These are phyloP conservation scores for Capillidium heterosporum DNA, from an alignment of 371 early-diverging fungal genomes.

Conservation along the genomic window DNA sequence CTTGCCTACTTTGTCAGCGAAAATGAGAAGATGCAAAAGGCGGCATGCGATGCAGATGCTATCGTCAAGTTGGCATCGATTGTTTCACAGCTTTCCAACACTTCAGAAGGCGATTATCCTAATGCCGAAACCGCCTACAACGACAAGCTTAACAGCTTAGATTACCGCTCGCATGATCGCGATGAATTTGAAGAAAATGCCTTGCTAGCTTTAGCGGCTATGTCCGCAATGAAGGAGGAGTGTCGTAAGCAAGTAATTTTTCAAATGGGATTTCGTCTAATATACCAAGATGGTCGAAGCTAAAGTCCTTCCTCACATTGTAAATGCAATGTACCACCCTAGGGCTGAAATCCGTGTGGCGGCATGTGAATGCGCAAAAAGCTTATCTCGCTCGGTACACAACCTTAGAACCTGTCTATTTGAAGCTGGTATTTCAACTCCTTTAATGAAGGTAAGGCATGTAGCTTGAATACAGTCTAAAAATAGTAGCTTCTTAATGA, in stretches of 20 bases:
- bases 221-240: conserved; percentile 55
- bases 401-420: conserved; percentile 61
- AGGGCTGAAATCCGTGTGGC: conserved; percentile 42
- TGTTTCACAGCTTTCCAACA: conserved; percentile 24
- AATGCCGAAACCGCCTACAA: conserved; percentile 36
- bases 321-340: conserved; percentile 40
- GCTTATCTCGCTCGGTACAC: conserved; percentile 60
- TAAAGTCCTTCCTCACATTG: conserved; percentile 56
- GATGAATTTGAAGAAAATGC: conserved; percentile 23
- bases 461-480: not conserved
- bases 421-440: conserved; percentile 57
- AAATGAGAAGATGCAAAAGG: conserved; percentile 55
- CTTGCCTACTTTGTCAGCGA: conserved; percentile 50
- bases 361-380: conserved; percentile 61
- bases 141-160: conserved; percentile 25
- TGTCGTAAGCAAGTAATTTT: conserved; percentile 43
- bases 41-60: conserved; percentile 60
- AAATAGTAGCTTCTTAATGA: conserved; percentile 36
- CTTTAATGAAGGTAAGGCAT: conserved; percentile 41
- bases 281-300: conserved; percentile 40
- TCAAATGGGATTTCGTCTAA: conserved; percentile 2
- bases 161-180: not conserved
- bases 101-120: conserved; percentile 18
- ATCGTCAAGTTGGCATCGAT: conserved; percentile 45
- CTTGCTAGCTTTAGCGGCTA: conserved; percentile 57